Evolutionary conservation across 1,284 basidiomycete genomes (phyloP), one percentile per base, ranked within the genome.

Genomic region (Termitomyces sp.): DNA sequence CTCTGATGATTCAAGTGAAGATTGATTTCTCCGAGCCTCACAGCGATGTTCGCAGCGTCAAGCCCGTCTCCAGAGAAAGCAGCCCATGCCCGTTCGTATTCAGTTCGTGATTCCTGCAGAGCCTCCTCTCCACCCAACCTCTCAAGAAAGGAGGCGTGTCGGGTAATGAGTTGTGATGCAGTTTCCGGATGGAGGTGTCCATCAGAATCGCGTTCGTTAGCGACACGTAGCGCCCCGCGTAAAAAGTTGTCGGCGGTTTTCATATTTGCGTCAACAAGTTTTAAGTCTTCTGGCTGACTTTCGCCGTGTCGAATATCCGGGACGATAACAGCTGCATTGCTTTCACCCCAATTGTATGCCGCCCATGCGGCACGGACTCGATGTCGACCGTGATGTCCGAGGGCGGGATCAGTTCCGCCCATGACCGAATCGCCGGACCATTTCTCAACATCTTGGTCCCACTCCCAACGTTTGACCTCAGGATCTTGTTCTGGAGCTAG

Each of bases 301-400:
- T 69, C 65, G 15, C 68, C 69, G 21, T 68, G 66, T 43, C 31
- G n/a, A 13, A n/a, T 21, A 52, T 71, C 71, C 17, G 77, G 70
- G 26, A 68, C 66, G 38, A 78, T 68, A 33, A 75, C 70, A 9
- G 68, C 66, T 24, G 61, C 67, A 13, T 75, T 71, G 7, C 83
- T 84, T 8, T 79, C 76, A 6, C 84, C 86, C 85, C 86, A 89
- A 62, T 88, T 76, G 61, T 84, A 80, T 4, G 83, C 82, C 69
- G 88, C 84, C 89, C 89, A 93, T 10, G 90, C 88, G 30, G 80
- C 80, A 38, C 90, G 82, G 0, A 91, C 72, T 17, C 81, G 79
- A 67, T 88, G 83, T 26, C 88, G 75, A 15, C 77, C 88, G 64
- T 74, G 76, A 64, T 81, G 78, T 0, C 89, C 87, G 2, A 94